phyloP scores from a whole-genome alignment of 345 rosid species.

The Aegle marmelos region DNA sequence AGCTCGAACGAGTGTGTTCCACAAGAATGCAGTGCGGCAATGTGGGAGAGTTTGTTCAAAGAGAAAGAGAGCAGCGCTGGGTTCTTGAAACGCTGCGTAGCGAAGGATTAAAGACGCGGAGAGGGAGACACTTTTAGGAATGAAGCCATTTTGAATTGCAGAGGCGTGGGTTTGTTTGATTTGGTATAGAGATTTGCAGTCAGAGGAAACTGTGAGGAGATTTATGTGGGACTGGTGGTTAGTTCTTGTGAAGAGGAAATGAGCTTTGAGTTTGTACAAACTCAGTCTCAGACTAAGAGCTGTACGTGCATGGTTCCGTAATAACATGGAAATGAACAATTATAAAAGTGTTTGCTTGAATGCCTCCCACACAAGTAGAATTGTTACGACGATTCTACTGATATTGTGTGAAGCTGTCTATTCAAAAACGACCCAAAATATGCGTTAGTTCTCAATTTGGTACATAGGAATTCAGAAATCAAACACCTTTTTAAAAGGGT shows the following conservation, averaged over 20 bases:
- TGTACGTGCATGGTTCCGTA: background rate
- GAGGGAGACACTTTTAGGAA: constrained; percentile 37
- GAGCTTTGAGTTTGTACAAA: background rate
- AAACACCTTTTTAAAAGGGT: too few relatives aligned
- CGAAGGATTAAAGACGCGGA: constrained; percentile 48
- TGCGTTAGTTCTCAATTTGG: too few relatives aligned
- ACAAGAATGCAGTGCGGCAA: constrained; percentile 40
- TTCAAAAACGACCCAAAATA: too few relatives aligned
- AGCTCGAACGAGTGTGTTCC: constrained; percentile 50
- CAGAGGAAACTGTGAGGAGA: constrained; percentile 34
- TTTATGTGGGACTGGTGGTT: background rate
- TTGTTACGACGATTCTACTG: too few relatives aligned
- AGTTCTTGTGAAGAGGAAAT: background rate
- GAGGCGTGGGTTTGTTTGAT: constrained; percentile 40
- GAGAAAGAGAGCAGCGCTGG: constrained; percentile 20
- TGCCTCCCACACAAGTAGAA: too few relatives aligned
- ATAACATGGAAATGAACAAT: constrained; percentile 1
- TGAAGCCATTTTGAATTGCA: constrained; percentile 34
- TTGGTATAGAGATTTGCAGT: constrained; percentile 23
- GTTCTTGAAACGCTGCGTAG: constrained; percentile 33
- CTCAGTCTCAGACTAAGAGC: background rate
- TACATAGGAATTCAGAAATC: too few relatives aligned
- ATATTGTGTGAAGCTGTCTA: too few relatives aligned
- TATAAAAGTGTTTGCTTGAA: background rate
- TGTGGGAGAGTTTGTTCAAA: constrained; percentile 32